Conservation (phyloP, 2,329 filamentous ascomycete genomes). For the Neonectria magnoliae region DNA sequence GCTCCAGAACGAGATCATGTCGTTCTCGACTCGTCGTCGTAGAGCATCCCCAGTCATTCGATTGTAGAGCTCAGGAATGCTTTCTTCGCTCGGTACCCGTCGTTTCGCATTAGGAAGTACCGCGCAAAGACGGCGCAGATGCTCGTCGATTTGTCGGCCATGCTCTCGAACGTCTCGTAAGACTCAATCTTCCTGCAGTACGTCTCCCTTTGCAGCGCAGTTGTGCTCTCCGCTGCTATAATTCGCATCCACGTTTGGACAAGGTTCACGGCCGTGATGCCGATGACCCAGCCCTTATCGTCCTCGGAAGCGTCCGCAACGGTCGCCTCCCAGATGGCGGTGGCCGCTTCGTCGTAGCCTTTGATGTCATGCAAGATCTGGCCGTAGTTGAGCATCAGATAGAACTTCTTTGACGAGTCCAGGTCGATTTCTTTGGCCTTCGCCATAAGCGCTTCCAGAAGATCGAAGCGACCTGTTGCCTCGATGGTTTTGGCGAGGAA, state of each 20-base stretch:
- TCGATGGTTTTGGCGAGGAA: neutral
- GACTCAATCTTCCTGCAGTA: conserved; percentile 9
- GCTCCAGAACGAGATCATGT: conserved; percentile 3
- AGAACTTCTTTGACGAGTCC: neutral
- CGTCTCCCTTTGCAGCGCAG: neutral
- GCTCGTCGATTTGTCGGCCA: neutral
- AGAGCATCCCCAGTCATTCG: conserved; percentile 19
- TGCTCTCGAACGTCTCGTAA: neutral
- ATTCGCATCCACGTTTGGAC: neutral
- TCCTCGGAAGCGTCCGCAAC: neutral
- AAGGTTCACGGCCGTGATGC: neutral
- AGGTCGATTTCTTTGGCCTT: neutral
- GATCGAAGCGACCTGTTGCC: neutral
- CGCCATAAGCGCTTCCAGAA: neutral
- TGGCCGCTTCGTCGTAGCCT: neutral
- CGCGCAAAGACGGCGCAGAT: neutral
- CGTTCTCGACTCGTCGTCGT: conserved; percentile 15
- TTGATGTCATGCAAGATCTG: neutral
- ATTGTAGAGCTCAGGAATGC: neutral
- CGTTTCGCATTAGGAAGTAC: conserved; percentile 1
- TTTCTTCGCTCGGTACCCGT: neutral
- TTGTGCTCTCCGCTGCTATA: neutral
- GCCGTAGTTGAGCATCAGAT: neutral
- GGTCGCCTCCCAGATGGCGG: neutral
- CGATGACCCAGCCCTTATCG: neutral